Percentiles rank a stretch among this genome's conserved stretches.
Conservation (phyloP, 768 basidiomycete genomes). For the Phaeotremella skinneri region DNA sequence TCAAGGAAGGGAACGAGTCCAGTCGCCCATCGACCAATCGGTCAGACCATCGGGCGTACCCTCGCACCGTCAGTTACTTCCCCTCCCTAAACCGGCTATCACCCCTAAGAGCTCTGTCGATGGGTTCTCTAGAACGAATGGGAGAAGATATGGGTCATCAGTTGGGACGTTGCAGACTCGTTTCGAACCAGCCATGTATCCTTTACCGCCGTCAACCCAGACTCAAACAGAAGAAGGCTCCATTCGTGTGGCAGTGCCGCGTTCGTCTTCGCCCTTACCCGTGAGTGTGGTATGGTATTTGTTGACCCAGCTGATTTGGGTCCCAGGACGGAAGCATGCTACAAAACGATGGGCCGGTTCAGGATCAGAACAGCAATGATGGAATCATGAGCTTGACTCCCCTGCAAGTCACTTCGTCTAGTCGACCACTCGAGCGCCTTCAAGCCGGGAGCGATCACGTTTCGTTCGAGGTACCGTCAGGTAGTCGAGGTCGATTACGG, state of each 20-base stretch:
- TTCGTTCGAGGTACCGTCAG: conserved; percentile 27
- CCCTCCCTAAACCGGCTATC: conserved; percentile 26
- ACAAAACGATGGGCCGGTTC: no score
- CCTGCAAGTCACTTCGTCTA: neutral
- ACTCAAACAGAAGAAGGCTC: neutral
- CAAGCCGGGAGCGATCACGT: conserved; percentile 13
- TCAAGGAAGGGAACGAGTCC: neutral
- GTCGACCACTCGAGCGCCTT: neutral
- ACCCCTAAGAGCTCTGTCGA: conserved; percentile 16
- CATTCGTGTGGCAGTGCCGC: conserved; percentile 13
- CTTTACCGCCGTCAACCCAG: conserved; percentile 15
- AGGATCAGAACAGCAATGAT: conserved; percentile 1
- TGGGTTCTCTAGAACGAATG: conserved; percentile 3
- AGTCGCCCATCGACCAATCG: neutral
- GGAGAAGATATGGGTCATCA: conserved; percentile 15
- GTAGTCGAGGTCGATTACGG: conserved; percentile 15
- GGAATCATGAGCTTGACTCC: neutral
- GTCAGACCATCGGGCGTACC: neutral
- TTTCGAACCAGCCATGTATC: conserved; percentile 36
- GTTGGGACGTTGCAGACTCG: conserved; percentile 17
- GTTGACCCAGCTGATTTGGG: neutral
- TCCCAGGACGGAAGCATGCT: no score
- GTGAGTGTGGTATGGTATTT: neutral
- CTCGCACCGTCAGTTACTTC: conserved; percentile 17
- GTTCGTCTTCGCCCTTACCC: neutral